Evolutionary conservation across 1,284 basidiomycete genomes (phyloP).

Genomic region (Pyrrhoderma noxium): DNA sequence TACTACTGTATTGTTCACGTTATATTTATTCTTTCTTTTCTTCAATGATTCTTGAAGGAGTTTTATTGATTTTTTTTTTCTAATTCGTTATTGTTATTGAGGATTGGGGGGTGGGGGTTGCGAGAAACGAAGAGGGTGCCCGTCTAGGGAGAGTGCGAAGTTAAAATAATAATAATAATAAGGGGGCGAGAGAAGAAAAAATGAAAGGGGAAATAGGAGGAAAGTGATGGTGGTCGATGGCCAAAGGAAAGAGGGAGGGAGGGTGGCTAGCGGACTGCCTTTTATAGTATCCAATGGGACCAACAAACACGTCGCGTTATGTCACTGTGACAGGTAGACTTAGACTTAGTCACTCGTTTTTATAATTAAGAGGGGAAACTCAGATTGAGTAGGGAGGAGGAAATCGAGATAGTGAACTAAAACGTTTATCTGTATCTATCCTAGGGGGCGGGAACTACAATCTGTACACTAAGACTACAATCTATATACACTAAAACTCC

Average conservation of each 20-base stretch:
- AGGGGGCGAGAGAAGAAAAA: neutral
- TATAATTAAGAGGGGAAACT: conserved; percentile 6
- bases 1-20: too few species aligned
- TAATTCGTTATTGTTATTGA: too few species aligned
- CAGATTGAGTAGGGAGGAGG: conserved; percentile 6
- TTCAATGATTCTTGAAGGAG: neutral
- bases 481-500: too few species aligned
- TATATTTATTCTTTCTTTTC: too few species aligned
- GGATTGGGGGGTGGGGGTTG: conserved; percentile 38
- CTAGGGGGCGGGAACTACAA: too few species aligned
- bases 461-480: too few species aligned
- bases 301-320: conserved; percentile 17
- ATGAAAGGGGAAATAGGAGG: conserved; percentile 10
- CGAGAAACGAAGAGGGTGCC: conserved; percentile 26
- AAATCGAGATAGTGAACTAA: conserved; percentile 24
- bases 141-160: conserved; percentile 29
- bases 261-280: conserved; percentile 6
- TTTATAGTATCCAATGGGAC: conserved; percentile 10
- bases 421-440: too few species aligned
- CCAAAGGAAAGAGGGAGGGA: conserved; percentile 1
- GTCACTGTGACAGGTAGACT: conserved; percentile 10
- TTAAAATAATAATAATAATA: conserved; percentile 13
- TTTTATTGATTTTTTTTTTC: too few species aligned
- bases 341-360: too few species aligned
- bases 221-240: conserved; percentile 15